Evolutionary conservation across 805 yeast genomes (phyloP).

Genomic region (Starmerella powellii): DNA sequence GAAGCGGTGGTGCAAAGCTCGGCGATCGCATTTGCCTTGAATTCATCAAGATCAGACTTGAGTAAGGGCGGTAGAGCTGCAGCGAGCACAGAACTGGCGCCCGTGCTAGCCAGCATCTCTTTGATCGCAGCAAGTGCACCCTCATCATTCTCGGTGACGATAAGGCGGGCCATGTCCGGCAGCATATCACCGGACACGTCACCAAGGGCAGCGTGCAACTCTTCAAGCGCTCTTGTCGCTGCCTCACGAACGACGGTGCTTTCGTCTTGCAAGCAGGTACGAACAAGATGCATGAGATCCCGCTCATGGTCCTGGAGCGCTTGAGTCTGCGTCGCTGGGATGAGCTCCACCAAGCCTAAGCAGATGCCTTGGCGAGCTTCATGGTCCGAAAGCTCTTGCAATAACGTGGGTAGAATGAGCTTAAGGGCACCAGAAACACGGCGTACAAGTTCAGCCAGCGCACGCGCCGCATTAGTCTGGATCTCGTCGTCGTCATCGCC

Average conservation of each 20-base stretch:
- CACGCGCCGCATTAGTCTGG: constrained; percentile 79
- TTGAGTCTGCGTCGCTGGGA: constrained; percentile 49
- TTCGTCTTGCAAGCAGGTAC: constrained; percentile 62
- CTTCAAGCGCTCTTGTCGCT: constrained; percentile 85
- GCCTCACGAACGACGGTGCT: constrained; percentile 69
- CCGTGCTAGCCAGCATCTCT: constrained; percentile 74
- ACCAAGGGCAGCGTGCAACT: constrained; percentile 70
- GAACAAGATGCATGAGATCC: constrained; percentile 58
- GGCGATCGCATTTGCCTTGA: constrained; percentile 51
- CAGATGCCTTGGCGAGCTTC: constrained; percentile 94
- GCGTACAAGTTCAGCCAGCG: constrained; percentile 87
- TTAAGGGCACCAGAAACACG: constrained; percentile 77
- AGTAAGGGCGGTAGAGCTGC: constrained; percentile 76
- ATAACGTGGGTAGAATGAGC: constrained; percentile 64
- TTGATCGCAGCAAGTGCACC: constrained; percentile 76
- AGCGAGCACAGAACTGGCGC: constrained; percentile 87
- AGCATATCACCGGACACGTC: constrained; percentile 76
- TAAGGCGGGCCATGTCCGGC: constrained; percentile 65
- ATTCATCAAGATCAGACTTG: constrained; percentile 28
- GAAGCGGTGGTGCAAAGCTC: constrained; percentile 30
- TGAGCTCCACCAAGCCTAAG: constrained; percentile 77
- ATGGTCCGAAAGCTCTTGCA: constrained; percentile 60
- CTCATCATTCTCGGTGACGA: constrained; percentile 36
- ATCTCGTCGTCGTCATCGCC: constrained; percentile 72
- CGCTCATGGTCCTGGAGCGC: constrained; percentile 54